Evolutionary conservation across 78 protist species (phyloP).

Genomic region (Polysphondylium violaceum): DNA sequence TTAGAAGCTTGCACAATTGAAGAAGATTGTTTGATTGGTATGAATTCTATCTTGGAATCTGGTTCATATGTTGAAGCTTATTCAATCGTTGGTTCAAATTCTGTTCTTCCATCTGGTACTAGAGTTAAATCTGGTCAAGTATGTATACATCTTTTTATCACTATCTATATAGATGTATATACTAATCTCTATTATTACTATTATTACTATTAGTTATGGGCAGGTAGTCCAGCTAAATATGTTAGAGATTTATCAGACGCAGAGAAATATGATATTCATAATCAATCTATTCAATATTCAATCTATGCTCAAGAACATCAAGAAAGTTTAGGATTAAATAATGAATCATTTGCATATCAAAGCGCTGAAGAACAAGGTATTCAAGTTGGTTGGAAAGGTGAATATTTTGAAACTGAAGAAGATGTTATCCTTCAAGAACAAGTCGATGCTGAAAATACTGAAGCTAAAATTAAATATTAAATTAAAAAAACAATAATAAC

Average conservation of each 20-base stretch:
- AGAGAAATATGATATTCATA: constrained; percentile 42
- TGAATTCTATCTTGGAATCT: constrained; percentile 63
- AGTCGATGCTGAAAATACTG: too few species aligned
- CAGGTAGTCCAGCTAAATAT: constrained; percentile 74
- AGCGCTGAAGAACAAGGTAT: constrained; percentile 58
- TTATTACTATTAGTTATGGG: constrained; percentile 33
- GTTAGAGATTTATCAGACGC: constrained; percentile 40
- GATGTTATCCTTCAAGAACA: too few species aligned
- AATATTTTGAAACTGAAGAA: constrained; percentile 9
- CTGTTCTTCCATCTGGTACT: constrained; percentile 61
- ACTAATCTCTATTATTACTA: neutral
- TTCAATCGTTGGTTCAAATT: constrained; percentile 74
- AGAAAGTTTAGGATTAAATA: constrained; percentile 26
- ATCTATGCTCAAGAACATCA: neutral
- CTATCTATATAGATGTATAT: neutral
- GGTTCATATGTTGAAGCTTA: constrained; percentile 77
- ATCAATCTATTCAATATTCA: constrained; percentile 25
- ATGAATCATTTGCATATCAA: constrained; percentile 19
- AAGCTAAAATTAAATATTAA: too few species aligned
- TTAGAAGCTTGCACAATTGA: constrained; percentile 86
- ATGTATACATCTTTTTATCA: neutral
- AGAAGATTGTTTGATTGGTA: constrained; percentile 77
- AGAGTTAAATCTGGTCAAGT: constrained; percentile 76
- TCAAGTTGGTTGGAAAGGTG: constrained; percentile 71
- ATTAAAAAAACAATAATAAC: too few species aligned